Evolutionary conservation across 164 flowering plant species (phyloP), one percentile per base, ranked within the genome.

Genomic region (Umbilicus rupestris): DNA sequence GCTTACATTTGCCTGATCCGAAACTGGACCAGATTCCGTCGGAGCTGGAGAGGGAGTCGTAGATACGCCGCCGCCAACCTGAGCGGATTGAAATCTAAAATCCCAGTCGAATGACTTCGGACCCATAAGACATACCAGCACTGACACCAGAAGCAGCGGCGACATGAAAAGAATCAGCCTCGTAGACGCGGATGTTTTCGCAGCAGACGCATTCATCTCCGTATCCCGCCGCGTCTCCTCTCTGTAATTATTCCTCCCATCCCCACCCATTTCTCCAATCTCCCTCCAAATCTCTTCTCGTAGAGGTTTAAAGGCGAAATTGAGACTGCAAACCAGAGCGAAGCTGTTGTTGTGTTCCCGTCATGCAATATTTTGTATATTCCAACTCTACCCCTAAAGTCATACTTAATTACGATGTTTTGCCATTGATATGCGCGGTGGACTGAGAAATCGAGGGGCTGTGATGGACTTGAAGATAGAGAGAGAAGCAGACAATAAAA

Each of bases 81-180:
- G 10, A 24, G 29, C 17, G 15, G 42, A 37, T 39, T 55, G 44
- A 39, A 76, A 63, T 17, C 63, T 45, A 26, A 66, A 69, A n/a
- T 46, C 77, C 78, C 78, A 76, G 59, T 44, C 42, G 2, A 77
- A 72, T 29, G 62, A 42, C 39, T 41, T 74, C 6, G 79, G 70
- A 68, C 80, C 71, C 57, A 74, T 17, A 7, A 72, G 44, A 50
- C 70, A 75, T 44, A 73, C 71, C 52, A 68, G 39, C 28, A 72
- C 74, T 33, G 73, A 58, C 9, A 75, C 66, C 55, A 78, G 26
- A 44, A 77, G 22, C 65, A 85, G 71, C 3, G 81, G 80, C 57
- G 76, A 57, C 64, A 79, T 59, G 33, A 74, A 71, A 68, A 75
- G 45, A 50, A 81, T 12, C 14, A 80, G 64, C 66, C 74, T 76